Evolutionary conservation across 2,329 filamentous ascomycete species (phyloP).

Genomic region (Keithomyces neogunnii): DNA sequence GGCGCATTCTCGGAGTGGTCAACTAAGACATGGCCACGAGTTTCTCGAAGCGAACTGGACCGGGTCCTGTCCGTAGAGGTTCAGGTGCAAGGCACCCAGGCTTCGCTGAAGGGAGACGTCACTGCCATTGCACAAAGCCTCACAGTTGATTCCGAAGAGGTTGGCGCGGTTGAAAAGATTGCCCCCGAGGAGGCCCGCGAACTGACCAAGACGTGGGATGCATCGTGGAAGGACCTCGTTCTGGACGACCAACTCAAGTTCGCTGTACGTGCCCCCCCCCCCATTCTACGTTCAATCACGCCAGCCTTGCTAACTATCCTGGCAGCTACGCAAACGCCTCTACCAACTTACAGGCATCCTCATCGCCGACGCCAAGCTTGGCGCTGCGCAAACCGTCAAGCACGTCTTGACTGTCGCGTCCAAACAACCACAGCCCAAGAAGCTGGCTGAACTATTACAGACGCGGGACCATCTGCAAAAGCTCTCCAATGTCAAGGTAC

Average conservation of each 20-base stretch:
- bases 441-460: conserved; percentile 54
- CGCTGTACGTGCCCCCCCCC: conserved; percentile 46
- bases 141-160: conserved; percentile 17
- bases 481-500: conserved; percentile 64
- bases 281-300: not conserved
- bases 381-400: conserved; percentile 43
- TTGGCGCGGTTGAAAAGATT: conserved; percentile 15
- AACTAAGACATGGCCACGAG: conserved; percentile 23
- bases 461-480: conserved; percentile 33
- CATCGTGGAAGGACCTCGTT: conserved; percentile 48
- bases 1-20: conserved; percentile 21
- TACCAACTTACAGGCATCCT: conserved; percentile 72
- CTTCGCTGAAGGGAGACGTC: conserved; percentile 30
- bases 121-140: conserved; percentile 24
- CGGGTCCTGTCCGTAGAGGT: conserved; percentile 28
- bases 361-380: conserved; percentile 62
- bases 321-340: conserved; percentile 69
- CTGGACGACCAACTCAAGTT: conserved; percentile 60
- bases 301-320: not conserved
- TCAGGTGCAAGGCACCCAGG: conserved; percentile 30
- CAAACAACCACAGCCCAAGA: conserved; percentile 46
- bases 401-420: conserved; percentile 46
- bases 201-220: conserved; percentile 38
- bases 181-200: conserved; percentile 31
- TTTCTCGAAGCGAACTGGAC: conserved; percentile 24